These are phyloP conservation scores for Cyclostephanos tholiformis DNA, from an alignment of 108 stramenopile species.

Conservation along the genomic window DNA sequence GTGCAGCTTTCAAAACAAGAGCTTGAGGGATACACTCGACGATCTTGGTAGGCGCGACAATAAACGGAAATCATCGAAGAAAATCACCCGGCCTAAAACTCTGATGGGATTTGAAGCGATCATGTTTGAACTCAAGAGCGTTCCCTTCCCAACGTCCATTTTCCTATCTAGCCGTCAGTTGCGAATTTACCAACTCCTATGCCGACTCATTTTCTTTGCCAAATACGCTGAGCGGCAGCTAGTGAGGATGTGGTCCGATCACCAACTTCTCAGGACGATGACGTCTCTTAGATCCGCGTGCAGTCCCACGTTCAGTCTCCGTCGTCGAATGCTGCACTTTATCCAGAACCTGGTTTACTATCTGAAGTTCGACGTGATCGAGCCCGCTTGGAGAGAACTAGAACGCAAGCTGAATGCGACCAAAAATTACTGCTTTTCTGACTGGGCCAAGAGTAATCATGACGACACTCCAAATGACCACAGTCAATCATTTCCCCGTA, in stretches of 20 bases:
- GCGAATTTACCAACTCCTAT: constrained; percentile 94
- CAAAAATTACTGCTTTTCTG: constrained; percentile 24
- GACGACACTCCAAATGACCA: neutral
- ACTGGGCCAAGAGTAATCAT: constrained; percentile 7
- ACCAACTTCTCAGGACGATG: constrained; percentile 91
- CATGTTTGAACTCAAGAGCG: constrained; percentile 74
- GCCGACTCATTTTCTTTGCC: constrained; percentile 96
- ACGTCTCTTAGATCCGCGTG: constrained; percentile 66
- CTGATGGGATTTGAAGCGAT: constrained; percentile 91
- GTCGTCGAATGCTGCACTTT: constrained; percentile 98
- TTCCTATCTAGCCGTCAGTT: constrained; percentile 80
- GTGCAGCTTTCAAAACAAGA: constrained; percentile 61
- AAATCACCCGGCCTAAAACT: constrained; percentile 55
- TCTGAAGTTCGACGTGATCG: constrained; percentile 96
- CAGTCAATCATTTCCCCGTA: constrained; percentile 48
- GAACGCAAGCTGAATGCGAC: constrained; percentile 45
- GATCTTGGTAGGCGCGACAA: constrained; percentile 52
- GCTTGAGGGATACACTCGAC: constrained; percentile 67
- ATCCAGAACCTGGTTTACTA: constrained; percentile 97
- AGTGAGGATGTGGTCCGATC: constrained; percentile 85
- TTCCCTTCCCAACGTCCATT: constrained; percentile 92
- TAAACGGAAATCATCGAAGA: constrained; percentile 31
- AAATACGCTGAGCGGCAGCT: constrained; percentile 98
- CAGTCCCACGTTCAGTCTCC: constrained; percentile 81
- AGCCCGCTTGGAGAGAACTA: constrained; percentile 90